Percentiles rank a stretch among this genome's conserved stretches.
Conservation (phyloP, 164 flowering plant genomes). For the Vitis labrusca region DNA sequence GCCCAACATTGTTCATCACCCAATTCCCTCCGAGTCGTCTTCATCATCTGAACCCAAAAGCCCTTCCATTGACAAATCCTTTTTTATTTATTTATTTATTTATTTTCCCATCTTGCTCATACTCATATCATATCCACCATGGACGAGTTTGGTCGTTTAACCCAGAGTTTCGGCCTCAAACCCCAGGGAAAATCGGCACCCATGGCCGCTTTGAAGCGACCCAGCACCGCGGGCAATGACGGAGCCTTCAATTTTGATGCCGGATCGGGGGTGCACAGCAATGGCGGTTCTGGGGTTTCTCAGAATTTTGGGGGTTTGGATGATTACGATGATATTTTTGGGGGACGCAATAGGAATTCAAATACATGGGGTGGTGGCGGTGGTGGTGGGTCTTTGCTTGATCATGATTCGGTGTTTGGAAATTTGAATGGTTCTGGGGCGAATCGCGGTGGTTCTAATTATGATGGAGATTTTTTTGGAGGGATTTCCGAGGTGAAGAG, state of each 20-base stretch:
- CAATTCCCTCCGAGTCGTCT: slow-evolving; percentile 11
- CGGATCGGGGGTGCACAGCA: slow-evolving; percentile 18
- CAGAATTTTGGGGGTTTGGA: slow-evolving; percentile 15
- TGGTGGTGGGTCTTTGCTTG: slow-evolving; percentile 17
- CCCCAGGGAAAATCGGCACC: slow-evolving; percentile 60
- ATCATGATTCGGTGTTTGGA: slow-evolving; percentile 45
- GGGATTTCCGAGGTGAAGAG: slow-evolving; percentile 24
- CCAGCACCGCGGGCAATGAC: slow-evolving; percentile 9
- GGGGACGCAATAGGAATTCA: slow-evolving; percentile 15
- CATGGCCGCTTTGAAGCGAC: slow-evolving; percentile 42
- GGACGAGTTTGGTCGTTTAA: slow-evolving; percentile 62
- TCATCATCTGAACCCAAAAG: slow-evolving; percentile 2
- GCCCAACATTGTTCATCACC: slow-evolving; percentile 7
- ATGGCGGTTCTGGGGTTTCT: background rate
- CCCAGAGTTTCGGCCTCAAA: slow-evolving; percentile 50
- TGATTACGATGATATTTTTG: slow-evolving; percentile 27
- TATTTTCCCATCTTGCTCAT: background rate
- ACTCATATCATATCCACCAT: slow-evolving; percentile 17
- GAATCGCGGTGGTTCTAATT: slow-evolving; percentile 5
- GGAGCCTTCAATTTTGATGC: slow-evolving; percentile 22
- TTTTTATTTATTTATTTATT: background rate
- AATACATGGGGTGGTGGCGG: background rate
- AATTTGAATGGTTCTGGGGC: slow-evolving; percentile 6
- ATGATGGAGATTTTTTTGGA: slow-evolving; percentile 53
- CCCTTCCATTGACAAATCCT: background rate